phyloP scores from a whole-genome alignment of 2,329 filamentous ascomycete species.

The Diaporthe sp. region DNA sequence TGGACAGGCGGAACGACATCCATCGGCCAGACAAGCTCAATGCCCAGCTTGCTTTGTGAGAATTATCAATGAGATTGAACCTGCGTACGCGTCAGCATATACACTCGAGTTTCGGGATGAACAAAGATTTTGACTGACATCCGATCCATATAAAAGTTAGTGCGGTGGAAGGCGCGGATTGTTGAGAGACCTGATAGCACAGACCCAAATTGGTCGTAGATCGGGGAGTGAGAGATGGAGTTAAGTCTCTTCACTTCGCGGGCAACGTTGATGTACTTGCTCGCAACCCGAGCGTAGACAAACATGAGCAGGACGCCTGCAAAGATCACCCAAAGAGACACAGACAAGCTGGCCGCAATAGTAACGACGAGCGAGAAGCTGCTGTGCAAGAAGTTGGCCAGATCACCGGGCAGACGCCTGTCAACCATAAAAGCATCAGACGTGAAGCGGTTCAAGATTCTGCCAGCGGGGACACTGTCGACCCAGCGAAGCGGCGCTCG shows the following conservation, averaged over 20 bases:
- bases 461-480: conserved; percentile 57
- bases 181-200: conserved; percentile 57
- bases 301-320: conserved; percentile 53
- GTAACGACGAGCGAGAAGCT: conserved; percentile 52
- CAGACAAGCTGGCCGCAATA: conserved; percentile 52
- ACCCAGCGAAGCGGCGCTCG: conserved; percentile 57
- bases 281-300: conserved; percentile 52
- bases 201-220: conserved; percentile 59
- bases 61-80: conserved; percentile 51
- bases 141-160: conserved; percentile 53
- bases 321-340: conserved; percentile 54
- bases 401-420: conserved; percentile 49
- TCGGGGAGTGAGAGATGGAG: conserved; percentile 56
- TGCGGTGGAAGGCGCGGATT: conserved; percentile 57
- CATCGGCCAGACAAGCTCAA: conserved; percentile 51
- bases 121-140: conserved; percentile 44
- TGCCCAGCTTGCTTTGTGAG: conserved; percentile 51
- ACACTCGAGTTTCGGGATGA: neutral
- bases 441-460: conserved; percentile 60
- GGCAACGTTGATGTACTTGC: conserved; percentile 54
- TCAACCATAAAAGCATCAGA: conserved; percentile 57
- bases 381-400: conserved; percentile 49
- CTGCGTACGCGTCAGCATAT: conserved; percentile 16
- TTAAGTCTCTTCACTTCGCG: conserved; percentile 59
- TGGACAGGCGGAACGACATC: conserved; percentile 56